Base-by-base conservation (phyloP, 306 rosid genomes). In the Vachellia pachyceras region DNA sequence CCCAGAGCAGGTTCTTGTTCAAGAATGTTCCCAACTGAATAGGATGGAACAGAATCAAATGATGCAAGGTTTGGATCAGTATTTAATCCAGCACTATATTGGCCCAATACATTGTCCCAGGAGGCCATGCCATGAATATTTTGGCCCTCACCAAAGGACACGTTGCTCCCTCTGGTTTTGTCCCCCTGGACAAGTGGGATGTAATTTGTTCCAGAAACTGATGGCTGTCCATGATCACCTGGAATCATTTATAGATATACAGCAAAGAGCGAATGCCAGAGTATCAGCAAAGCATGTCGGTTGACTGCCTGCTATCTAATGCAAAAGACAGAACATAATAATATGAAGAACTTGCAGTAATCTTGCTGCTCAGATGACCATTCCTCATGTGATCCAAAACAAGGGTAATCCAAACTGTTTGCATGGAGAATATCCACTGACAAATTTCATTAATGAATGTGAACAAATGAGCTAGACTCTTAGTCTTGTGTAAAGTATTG, bases 71-170 rank as follows among this genome's bases (percentile, higher is more conserved):
- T 87, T 82, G 91, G 90, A 82, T 82, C 88, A 54, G 69, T 37
- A 23, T 66, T 79, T 75, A 82, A 83, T 73, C 87, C 91, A 7
- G 77, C 66, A 33, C 86, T 17, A 84, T 80, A 64, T 63, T 89
- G 91, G 77, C 87, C 83, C 76, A 90, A 76, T 80, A 86, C 88
- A 67, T 76, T 85, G 81, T 80, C 92, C 98, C 98, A 94, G 25
- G 97, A 83, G 44, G 88, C 80, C 80, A 83, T 18, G 79, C 78
- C 91, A 72, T 89, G 85, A 68, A 86, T 68, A 81, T 80, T 85
- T 82, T 84, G 88, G 74, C 84, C 85, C 77, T 82, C 92, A 66
- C 61, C 49, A 55, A 63, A 76, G 78, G 71, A 33, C 63, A 80
- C 69, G 75, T 82, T 84, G 88, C 37, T 79, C 82, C 82, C 90